These are phyloP conservation scores for Neobulgaria alba DNA, from an alignment of 2,329 filamentous ascomycete species.

Conservation along the genomic window DNA sequence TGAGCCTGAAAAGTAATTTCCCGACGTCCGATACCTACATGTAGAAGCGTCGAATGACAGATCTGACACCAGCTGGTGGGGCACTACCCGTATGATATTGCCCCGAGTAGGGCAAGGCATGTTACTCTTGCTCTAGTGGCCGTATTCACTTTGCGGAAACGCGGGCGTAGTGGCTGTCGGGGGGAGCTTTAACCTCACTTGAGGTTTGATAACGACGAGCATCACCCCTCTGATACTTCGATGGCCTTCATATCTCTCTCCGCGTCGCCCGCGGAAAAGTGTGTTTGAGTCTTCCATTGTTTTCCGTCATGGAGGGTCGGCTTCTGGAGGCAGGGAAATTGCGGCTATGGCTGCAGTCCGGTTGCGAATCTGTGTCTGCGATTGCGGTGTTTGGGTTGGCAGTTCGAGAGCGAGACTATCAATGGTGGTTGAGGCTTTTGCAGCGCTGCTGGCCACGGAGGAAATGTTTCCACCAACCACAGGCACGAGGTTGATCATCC, in stretches of 20 bases:
- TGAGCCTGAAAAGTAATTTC: constrained; percentile 6
- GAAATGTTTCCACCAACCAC: constrained; percentile 18
- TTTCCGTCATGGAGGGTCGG: no score
- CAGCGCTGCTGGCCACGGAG: constrained; percentile 1
- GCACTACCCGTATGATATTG: constrained; percentile 12
- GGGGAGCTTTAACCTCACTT: no score
- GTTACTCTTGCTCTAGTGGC: no score
- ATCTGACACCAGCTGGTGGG: constrained; percentile 6
- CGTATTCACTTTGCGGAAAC: no score
- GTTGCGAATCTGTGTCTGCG: constrained; percentile 2
- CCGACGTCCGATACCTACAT: constrained; percentile 7
- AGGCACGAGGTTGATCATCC: constrained; percentile 3
- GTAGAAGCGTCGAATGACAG: constrained; percentile 4
- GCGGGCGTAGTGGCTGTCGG: no score
- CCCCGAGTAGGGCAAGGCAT: constrained; percentile 9
- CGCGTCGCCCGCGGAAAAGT: no score
- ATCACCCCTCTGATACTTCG: no score
- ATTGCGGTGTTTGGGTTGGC: constrained; percentile 3
- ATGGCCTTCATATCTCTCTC: no score
- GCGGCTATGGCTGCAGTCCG: neutral
- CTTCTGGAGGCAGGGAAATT: no score
- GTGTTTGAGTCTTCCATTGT: no score
- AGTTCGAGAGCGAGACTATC: neutral
- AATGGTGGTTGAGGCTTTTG: constrained; percentile 5
- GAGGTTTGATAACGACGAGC: no score